A percentile compares a stretch with the other conserved stretches of the same genome.
Evolutionary conservation across 2,329 filamentous ascomycete species (phyloP).

Genomic region (Aspergillus alliaceus): DNA sequence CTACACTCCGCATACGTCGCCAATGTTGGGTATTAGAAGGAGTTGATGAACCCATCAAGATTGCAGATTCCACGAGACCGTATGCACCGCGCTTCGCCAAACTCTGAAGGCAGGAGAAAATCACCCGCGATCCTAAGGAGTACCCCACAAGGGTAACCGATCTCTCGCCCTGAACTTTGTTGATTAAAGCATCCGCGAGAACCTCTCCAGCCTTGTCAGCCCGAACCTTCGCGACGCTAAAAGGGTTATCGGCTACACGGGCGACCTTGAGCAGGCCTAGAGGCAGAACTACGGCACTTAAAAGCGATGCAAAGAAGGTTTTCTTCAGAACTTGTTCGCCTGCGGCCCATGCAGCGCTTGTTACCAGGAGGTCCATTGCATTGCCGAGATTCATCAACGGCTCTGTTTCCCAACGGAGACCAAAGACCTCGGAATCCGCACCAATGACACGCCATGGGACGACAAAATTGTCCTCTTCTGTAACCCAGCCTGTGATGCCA

Average conservation of each 20-base stretch:
- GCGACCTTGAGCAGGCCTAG: slow-evolving; percentile 66
- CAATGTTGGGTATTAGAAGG: slow-evolving; percentile 72
- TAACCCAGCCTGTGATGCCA: slow-evolving; percentile 79
- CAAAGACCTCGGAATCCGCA: slow-evolving; percentile 73
- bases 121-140: slow-evolving; percentile 76
- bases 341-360: slow-evolving; percentile 77
- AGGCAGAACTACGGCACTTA: slow-evolving; percentile 67
- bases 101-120: slow-evolving; percentile 76
- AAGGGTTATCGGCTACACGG: slow-evolving; percentile 76
- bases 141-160: slow-evolving; percentile 80
- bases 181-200: slow-evolving; percentile 78
- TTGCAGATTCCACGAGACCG: slow-evolving; percentile 78
- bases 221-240: slow-evolving; percentile 71
- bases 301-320: slow-evolving; percentile 67
- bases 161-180: slow-evolving; percentile 77
- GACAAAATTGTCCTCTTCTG: slow-evolving; percentile 68
- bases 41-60: slow-evolving; percentile 78
- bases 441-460: slow-evolving; percentile 78
- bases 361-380: slow-evolving; percentile 74
- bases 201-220: slow-evolving; percentile 79
- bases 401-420: slow-evolving; percentile 78
- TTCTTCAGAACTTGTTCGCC: slow-evolving; percentile 73
- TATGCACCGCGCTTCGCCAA: slow-evolving; percentile 78
- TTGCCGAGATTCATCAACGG: slow-evolving; percentile 74
- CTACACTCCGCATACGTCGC: slow-evolving; percentile 73